These are phyloP conservation scores for Trapa incisa DNA, from an alignment of 345 rosid genomes.

Conservation along the genomic window DNA sequence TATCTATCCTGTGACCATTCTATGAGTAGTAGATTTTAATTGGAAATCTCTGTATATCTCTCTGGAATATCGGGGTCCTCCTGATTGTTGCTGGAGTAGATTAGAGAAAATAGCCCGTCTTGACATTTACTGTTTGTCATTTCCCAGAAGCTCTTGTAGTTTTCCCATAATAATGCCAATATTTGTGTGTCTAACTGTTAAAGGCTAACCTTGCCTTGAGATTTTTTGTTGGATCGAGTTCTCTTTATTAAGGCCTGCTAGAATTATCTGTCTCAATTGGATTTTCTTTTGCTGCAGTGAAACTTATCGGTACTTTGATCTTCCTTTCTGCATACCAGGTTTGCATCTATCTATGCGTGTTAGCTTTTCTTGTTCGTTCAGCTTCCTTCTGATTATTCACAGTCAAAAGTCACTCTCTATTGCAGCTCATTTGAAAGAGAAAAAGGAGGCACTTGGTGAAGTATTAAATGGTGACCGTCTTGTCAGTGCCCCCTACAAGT, in stretches of 20 bases:
- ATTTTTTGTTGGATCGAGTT: neutral
- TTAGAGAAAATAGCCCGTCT: neutral
- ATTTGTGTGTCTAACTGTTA: neutral
- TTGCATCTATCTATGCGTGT: slow-evolving; percentile 2
- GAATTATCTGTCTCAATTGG: slow-evolving; percentile 1
- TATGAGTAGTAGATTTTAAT: neutral
- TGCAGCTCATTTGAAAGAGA: slow-evolving; percentile 31
- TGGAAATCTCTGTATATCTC: neutral
- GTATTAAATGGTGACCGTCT: slow-evolving; percentile 42
- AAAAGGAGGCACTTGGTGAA: slow-evolving; percentile 50
- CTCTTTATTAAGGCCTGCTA: neutral
- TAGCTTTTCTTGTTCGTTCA: neutral
- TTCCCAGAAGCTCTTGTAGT: neutral
- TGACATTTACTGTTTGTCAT: neutral
- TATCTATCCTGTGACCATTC: neutral
- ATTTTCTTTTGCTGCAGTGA: slow-evolving; percentile 20
- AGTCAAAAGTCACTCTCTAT: neutral
- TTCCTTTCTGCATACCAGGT: slow-evolving; percentile 46
- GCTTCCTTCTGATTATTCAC: neutral
- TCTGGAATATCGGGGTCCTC: neutral
- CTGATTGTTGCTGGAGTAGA: neutral
- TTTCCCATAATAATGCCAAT: neutral
- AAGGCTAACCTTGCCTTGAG: neutral
- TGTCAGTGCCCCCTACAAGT: slow-evolving; percentile 39
- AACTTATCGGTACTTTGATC: slow-evolving; percentile 43